A percentile compares a stretch with the other conserved stretches of the same genome.
These are phyloP conservation scores for Coemansia sp. DNA, from an alignment of 192 early-diverging fungal genomes.

Conservation along the genomic window DNA sequence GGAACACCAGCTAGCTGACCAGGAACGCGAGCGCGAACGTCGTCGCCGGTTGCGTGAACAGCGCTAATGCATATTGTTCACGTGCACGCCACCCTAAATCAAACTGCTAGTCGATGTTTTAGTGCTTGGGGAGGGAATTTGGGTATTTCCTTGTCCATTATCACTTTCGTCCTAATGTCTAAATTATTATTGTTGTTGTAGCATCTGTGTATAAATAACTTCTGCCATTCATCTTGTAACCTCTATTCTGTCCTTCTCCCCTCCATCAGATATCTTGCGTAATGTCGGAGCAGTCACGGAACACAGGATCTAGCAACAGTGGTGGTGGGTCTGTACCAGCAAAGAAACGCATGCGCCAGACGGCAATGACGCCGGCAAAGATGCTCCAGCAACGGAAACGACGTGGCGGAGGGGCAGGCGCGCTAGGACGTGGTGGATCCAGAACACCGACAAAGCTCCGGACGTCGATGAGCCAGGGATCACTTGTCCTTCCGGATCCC, in stretches of 20 bases:
- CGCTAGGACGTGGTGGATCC: background rate
- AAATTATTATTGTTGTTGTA: too few relatives aligned
- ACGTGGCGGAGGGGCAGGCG: slow-evolving; percentile 17
- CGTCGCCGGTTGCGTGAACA: slow-evolving; percentile 16
- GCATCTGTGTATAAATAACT: too few relatives aligned
- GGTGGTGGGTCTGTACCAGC: background rate
- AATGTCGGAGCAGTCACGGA: background rate
- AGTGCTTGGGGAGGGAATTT: too few relatives aligned
- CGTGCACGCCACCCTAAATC: slow-evolving; percentile 5
- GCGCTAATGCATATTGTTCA: background rate
- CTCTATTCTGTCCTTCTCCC: background rate
- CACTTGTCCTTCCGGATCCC: background rate
- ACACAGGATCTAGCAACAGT: background rate
- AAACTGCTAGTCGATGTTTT: too few relatives aligned
- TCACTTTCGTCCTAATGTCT: too few relatives aligned
- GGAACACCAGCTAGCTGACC: slow-evolving; percentile 29
- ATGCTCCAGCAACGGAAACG: slow-evolving; percentile 35
- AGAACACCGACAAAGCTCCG: slow-evolving; percentile 12
- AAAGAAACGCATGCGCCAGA: slow-evolving; percentile 36
- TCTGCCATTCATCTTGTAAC: too few relatives aligned
- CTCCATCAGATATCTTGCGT: background rate
- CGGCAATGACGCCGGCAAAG: slow-evolving; percentile 26
- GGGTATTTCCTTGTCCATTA: too few relatives aligned
- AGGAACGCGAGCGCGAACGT: slow-evolving; percentile 22
- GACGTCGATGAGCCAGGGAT: slow-evolving; percentile 2